Percentiles rank a stretch among this genome's conserved stretches.
phyloP scores from a whole-genome alignment of 2,329 filamentous ascomycete species.

The Aureobasidium sp. region DNA sequence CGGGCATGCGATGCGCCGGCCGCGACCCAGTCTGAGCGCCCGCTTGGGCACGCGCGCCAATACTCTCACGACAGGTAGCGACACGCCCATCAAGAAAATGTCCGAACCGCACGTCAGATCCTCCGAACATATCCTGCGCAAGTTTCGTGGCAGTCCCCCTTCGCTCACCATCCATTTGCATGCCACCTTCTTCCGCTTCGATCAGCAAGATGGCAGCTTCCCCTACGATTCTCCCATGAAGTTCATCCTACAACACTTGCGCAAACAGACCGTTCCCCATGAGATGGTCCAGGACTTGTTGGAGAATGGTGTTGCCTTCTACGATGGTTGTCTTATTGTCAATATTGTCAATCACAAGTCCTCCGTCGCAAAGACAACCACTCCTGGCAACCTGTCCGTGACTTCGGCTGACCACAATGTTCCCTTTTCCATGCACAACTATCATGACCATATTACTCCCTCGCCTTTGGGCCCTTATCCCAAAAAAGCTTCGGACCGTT shows the following conservation, averaged over 20 bases:
- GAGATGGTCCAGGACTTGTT: slow-evolving; percentile 77
- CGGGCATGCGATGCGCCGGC: slow-evolving; percentile 37
- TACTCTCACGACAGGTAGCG: slow-evolving; percentile 22
- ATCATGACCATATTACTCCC: slow-evolving; percentile 82
- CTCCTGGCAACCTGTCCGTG: slow-evolving; percentile 36
- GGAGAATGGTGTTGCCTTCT: slow-evolving; percentile 67
- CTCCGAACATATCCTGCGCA: slow-evolving; percentile 72
- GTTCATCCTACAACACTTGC: slow-evolving; percentile 69
- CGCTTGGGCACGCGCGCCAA: slow-evolving; percentile 5
- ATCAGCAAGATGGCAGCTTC: slow-evolving; percentile 88
- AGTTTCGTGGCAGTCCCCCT: slow-evolving; percentile 64
- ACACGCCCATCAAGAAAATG: slow-evolving; percentile 21
- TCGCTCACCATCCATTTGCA: slow-evolving; percentile 84
- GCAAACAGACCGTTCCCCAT: slow-evolving; percentile 72
- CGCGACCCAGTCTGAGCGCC: slow-evolving; percentile 29
- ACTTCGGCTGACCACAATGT: slow-evolving; percentile 51
- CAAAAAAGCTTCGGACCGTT: slow-evolving; percentile 23
- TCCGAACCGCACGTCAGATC: slow-evolving; percentile 52
- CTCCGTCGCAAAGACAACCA: slow-evolving; percentile 48
- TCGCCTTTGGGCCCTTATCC: slow-evolving; percentile 76
- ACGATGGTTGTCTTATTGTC: slow-evolving; percentile 90
- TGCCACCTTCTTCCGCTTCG: slow-evolving; percentile 80
- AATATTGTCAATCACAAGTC: slow-evolving; percentile 85
- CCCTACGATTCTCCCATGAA: slow-evolving; percentile 89
- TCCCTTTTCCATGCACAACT: slow-evolving; percentile 84